Evolutionary conservation across 345 rosid genomes (phyloP).

Genomic region (Garcia nutans): DNA sequence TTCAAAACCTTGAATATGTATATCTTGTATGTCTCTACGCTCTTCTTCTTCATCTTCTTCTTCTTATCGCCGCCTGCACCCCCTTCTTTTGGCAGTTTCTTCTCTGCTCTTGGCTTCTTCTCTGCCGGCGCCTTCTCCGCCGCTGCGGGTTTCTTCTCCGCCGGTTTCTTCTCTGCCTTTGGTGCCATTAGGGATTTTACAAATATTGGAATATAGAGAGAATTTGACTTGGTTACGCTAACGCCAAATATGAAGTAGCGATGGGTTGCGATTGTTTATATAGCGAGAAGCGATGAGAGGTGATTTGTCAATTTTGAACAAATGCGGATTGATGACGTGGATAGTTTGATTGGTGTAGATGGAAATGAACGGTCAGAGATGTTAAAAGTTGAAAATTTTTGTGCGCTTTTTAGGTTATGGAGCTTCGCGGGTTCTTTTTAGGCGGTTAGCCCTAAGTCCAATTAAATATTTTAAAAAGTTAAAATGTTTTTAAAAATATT

Average conservation of each 20-base stretch:
- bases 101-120: constrained; percentile 28
- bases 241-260: too few species aligned
- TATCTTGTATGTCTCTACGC: constrained; percentile 30
- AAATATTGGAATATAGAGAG: too few species aligned
- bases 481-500: too few species aligned
- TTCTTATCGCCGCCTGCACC: constrained; percentile 19
- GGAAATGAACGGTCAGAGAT: constrained; percentile 8
- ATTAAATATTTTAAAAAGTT: too few species aligned
- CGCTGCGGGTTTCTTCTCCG: constrained; percentile 27
- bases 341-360: neutral
- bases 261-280: neutral
- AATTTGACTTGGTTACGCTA: too few species aligned
- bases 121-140: constrained; percentile 25
- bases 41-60: constrained; percentile 25
- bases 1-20: constrained; percentile 29
- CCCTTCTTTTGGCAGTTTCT: constrained; percentile 29
- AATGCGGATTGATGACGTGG: constrained; percentile 22
- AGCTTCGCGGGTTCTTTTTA: neutral
- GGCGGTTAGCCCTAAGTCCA: too few species aligned
- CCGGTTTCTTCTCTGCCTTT: constrained; percentile 26
- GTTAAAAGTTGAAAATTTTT: neutral
- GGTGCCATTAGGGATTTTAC: constrained; percentile 11
- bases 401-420: neutral
- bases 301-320: constrained; percentile 7
- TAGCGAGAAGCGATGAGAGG: neutral